Base-by-base conservation (phyloP, 352 stramenopile species). In the Globisporangium sylvaticum region DNA sequence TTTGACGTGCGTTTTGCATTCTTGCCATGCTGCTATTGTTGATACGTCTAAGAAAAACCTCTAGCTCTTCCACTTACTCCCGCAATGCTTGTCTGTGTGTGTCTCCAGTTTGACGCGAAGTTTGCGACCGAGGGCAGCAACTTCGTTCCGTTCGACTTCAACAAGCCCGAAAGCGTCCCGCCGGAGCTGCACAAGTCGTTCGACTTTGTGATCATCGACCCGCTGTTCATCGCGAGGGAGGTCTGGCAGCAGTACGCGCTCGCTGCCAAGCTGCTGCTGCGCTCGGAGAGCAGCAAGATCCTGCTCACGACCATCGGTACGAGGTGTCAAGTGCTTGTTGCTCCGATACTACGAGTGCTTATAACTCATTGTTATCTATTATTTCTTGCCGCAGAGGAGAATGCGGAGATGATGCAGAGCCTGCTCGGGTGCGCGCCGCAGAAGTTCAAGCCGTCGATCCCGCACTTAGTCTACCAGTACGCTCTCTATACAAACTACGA, bases 401-500 rank as follows among this genome's bases (percentile, higher is more conserved):
- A 98, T 70, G 76, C 79, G 7, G 57, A 15, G 3, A 77, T 98
- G 53, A 95, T 98, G 61, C 48, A 87, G 10, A 73, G 81, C n/a
- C 78, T 98, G 12, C 80, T 98, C 24, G 77, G 73, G 7, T 97
- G 79, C 72, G 69, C 64, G 44, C 75, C 66, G 58, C 76, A 73
- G 54, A 66, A 61, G 12, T 98, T 98, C 72, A 87, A 89, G 58
- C 94, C 95, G 2, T 93, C 81, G 24, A 98, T 98, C 66, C 94
- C 96, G 15, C 88, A 98, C 75, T 83, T 98, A 22, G 91, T 98
- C 53, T 98, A 98, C 75, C 95, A 98, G 68, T 98, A 98, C 69
- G 88, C 85, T 10, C 77, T 97, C 7, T 98, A 87, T 69, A 81
- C 87, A 59, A 98, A 98, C 78, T 98, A 97, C 58, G 62, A 76